These are phyloP conservation scores for Apiospora pterosperma DNA, from an alignment of 2,329 filamentous ascomycete species.

Conservation along the genomic window DNA sequence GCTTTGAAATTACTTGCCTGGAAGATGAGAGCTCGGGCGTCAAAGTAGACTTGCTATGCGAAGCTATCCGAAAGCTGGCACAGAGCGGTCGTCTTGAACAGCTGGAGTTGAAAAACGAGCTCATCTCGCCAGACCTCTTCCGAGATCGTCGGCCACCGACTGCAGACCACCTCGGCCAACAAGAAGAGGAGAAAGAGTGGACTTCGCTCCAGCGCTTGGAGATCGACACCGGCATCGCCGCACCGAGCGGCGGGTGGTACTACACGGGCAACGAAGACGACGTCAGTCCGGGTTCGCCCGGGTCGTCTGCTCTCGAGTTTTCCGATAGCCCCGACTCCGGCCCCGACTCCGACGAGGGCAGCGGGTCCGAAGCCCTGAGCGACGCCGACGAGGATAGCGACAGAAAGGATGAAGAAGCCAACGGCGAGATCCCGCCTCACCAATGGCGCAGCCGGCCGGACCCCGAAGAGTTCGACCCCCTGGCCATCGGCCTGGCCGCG, in stretches of 20 bases:
- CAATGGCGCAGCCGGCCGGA: background rate
- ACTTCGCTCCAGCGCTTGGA: background rate
- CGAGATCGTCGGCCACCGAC: background rate
- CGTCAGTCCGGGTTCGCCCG: background rate
- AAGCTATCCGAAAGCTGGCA: background rate
- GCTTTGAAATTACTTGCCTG: background rate
- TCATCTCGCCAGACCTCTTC: background rate
- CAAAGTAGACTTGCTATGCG: background rate
- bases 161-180: accelerated
- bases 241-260: background rate
- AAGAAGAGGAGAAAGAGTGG: background rate
- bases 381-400: background rate
- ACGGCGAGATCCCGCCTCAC: background rate
- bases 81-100: background rate
- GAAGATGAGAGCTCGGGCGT: background rate
- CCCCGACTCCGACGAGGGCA: background rate
- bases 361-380: background rate
- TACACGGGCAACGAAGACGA: background rate
- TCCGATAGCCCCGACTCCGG: background rate
- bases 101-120: background rate
- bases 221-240: background rate
- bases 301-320: background rate
- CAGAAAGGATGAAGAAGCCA: background rate
- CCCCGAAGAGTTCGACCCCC: background rate
- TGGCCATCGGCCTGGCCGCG: background rate